These are phyloP conservation scores for Hemileia vastatrix DNA, from an alignment of 1,284 basidiomycete genomes.

Conservation along the genomic window DNA sequence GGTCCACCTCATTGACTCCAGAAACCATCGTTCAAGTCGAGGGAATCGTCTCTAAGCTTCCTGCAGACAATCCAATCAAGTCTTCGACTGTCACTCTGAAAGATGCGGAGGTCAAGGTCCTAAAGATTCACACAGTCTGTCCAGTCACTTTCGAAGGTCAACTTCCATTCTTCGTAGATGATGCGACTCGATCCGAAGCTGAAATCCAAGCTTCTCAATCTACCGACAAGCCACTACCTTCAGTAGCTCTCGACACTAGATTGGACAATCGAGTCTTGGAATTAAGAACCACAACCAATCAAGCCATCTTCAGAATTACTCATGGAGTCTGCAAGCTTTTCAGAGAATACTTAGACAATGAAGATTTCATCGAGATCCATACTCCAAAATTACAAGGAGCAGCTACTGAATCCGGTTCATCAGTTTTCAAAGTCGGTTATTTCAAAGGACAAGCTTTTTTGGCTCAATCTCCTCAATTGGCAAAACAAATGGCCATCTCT, in stretches of 20 bases:
- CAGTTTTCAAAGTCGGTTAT: conserved; percentile 94
- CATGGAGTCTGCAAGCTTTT: conserved; percentile 79
- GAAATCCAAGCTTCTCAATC: conserved; percentile 41
- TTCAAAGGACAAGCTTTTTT: conserved; percentile 99
- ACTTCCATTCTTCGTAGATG: conserved; percentile 85
- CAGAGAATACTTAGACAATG: conserved; percentile 66
- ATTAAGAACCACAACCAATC: conserved; percentile 85
- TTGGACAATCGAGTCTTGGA: conserved; percentile 91
- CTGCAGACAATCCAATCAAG: conserved; percentile 74
- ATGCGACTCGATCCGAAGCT: conserved; percentile 78
- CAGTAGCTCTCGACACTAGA: conserved; percentile 82
- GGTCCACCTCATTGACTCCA: conserved; percentile 63
- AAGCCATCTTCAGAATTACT: conserved; percentile 89
- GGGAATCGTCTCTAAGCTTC: conserved; percentile 65
- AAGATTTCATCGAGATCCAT: conserved; percentile 87
- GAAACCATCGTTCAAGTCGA: conserved; percentile 90
- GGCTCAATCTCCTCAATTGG: conserved; percentile 93
- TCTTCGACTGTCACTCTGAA: conserved; percentile 74
- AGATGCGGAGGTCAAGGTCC: conserved; percentile 82
- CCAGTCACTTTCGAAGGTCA: conserved; percentile 56
- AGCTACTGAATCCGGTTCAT: conserved; percentile 90
- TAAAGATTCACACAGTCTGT: conserved; percentile 72
- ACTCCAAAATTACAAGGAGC: conserved; percentile 96
- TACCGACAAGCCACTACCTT: conserved; percentile 40
- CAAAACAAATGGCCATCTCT: conserved; percentile 98